phyloP scores from a whole-genome alignment of 768 basidiomycete species.

The Tephrocybe sp. region DNA sequence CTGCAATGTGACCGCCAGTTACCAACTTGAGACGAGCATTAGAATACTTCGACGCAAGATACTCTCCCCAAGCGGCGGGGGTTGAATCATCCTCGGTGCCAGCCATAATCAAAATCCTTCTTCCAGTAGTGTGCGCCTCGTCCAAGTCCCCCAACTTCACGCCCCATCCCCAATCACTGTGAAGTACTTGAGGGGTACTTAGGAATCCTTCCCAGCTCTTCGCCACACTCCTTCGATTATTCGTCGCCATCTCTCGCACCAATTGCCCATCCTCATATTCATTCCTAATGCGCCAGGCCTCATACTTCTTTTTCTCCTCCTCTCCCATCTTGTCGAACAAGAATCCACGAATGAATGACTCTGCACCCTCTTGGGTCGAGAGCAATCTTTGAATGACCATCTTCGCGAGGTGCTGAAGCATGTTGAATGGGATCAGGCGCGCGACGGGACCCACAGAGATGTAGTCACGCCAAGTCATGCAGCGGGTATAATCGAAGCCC shows the following conservation, averaged over 20 bases:
- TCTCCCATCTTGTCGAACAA: constrained; percentile 31
- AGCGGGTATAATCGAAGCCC: constrained; percentile 27
- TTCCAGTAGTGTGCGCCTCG: constrained; percentile 34
- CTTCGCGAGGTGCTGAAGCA: constrained; percentile 24
- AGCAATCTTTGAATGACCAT: constrained; percentile 27
- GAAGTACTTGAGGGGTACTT: constrained; percentile 27
- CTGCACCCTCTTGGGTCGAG: constrained; percentile 32
- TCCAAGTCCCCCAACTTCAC: constrained; percentile 36
- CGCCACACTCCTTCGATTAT: constrained; percentile 35
- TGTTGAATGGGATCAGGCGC: constrained; percentile 31
- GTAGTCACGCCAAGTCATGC: constrained; percentile 40
- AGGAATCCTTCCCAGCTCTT: constrained; percentile 44
- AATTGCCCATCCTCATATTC: constrained; percentile 38
- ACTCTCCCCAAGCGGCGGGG: constrained; percentile 31
- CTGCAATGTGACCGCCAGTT: constrained; percentile 39
- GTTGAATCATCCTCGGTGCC: constrained; percentile 31
- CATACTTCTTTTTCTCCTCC: constrained; percentile 33
- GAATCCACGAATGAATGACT: constrained; percentile 29
- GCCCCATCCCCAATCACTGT: constrained; percentile 41
- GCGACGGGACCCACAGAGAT: constrained; percentile 34
- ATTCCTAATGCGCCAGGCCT: constrained; percentile 33
- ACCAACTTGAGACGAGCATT: constrained; percentile 34
- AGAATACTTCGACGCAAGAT: constrained; percentile 35
- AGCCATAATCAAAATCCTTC: constrained; percentile 35
- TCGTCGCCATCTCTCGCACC: constrained; percentile 32